Conservation (phyloP, 805 yeast genomes). For the Saturnispora sanitii region DNA sequence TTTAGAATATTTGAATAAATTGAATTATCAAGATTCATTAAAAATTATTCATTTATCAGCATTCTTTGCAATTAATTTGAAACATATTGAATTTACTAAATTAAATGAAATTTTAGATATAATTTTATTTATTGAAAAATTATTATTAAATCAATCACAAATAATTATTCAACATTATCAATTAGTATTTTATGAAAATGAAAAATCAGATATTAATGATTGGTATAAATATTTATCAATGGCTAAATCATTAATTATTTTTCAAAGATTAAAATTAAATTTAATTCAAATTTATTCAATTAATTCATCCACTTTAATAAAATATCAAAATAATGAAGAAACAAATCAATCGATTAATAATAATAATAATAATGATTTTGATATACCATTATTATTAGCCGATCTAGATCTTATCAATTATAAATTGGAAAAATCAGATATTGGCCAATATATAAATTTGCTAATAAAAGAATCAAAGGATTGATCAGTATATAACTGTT, state of each 20-base stretch:
- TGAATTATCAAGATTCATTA: constrained; percentile 5
- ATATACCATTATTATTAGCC: constrained; percentile 7
- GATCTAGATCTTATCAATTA: constrained; percentile 5
- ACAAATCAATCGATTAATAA: constrained; percentile 14
- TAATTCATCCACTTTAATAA: constrained; percentile 15
- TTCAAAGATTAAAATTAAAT: constrained; percentile 12
- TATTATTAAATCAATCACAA: constrained; percentile 22
- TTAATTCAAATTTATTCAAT: constrained; percentile 16
- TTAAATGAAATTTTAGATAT: constrained; percentile 44
- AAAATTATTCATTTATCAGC: constrained; percentile 9
- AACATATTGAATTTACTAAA: constrained; percentile 29
- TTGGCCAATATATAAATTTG: no score
- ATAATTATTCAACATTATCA: constrained; percentile 7
- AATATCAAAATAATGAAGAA: constrained; percentile 15
- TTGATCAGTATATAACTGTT: no score
- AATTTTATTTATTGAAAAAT: constrained; percentile 34
- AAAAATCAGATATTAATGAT: constrained; percentile 9
- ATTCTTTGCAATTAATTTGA: constrained; percentile 32
- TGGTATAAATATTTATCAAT: constrained; percentile 8
- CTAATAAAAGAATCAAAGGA: no score
- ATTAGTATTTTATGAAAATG: constrained; percentile 10
- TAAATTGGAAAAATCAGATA: constrained; percentile 4
- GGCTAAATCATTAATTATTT: constrained; percentile 14
- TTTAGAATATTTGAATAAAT: constrained; percentile 1
- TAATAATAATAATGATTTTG: constrained; percentile 10